Base-by-base conservation (phyloP, 73 alveolate genomes). In the Tetrahymena thermophila region DNA sequence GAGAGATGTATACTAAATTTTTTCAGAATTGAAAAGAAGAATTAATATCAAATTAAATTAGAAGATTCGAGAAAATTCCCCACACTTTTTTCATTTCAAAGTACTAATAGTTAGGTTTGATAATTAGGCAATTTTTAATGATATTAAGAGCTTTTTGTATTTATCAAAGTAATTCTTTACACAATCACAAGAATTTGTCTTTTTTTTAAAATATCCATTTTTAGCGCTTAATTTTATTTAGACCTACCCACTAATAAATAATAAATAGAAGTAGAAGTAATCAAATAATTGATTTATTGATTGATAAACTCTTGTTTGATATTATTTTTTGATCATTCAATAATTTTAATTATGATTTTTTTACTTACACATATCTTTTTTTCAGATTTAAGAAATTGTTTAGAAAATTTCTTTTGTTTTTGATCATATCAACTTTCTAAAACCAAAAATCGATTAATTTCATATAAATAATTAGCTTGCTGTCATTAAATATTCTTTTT, bases 41-140 rank as follows among this genome's bases (percentile, higher is more conserved):
- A 71, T n/a, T 11, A 71, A 19, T 50, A 50, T 50, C 83, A 71
- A 71, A 71, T 71, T 71, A 71, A 71, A 71, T 71, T 71, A 71
- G 89, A 71, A 71, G 89, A 71, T 71, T 71, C 89, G 89, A 71
- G 89, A 71, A 71, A 71, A 71, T 71, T 71, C 89, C 89, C 89
- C 89, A 71, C 89, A n/a, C 89, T 71, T 71, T 71, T 71, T 71
- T 71, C 89, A 71, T 71, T 71, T 28, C 89, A 71, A 71, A 71
- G 89, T n/a, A 71, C 89, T n/a, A 71, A 71, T 71, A 28, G 89
- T 71, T 71, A 71, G 89, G 40, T 71, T 71, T 71, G 89, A 71
- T 71, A 71, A 71, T 71, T 71, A 7, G 89, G 35, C 37, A 71
- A 71, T 23, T 28, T 71, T 71, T 71, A 31, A 71, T 28, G 89